A percentile compares a stretch with the other conserved stretches of the same genome.
Evolutionary conservation across 2,329 filamentous ascomycete genomes (phyloP).

Genomic region (Aspergillus hortae): DNA sequence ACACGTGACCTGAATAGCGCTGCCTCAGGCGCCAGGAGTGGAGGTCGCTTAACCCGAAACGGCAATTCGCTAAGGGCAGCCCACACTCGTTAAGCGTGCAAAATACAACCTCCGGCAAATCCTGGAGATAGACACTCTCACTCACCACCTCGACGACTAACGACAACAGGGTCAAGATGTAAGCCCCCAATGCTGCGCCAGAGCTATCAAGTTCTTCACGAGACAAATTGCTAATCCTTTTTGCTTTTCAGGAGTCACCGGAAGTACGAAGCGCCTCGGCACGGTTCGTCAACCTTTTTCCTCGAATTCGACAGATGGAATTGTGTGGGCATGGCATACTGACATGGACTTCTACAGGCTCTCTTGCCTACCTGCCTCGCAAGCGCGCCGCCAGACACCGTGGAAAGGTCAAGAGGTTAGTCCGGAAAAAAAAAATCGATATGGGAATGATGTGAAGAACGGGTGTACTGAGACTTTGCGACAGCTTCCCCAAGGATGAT

Average conservation of each 20-base stretch:
- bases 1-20: background rate
- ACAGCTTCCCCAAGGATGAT: constrained; percentile 99
- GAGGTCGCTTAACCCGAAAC: constrained; percentile 14
- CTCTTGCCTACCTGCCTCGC: constrained; percentile 79
- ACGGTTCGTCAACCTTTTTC: constrained; percentile 74
- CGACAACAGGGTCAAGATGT: constrained; percentile 49
- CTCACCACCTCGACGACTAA: constrained; percentile 45
- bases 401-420: constrained; percentile 98
- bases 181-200: constrained; percentile 25
- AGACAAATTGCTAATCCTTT: constrained; percentile 26
- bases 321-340: constrained; percentile 28
- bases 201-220: background rate
- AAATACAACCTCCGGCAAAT: constrained; percentile 35
- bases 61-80: constrained; percentile 39
- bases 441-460: constrained; percentile 1
- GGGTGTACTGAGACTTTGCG: constrained; percentile 28
- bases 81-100: constrained; percentile 41
- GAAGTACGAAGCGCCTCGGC: constrained; percentile 84
- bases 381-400: constrained; percentile 94
- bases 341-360: constrained; percentile 45
- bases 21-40: constrained; percentile 12
- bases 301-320: constrained; percentile 25
- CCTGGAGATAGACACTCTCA: constrained; percentile 38
- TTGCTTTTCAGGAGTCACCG: constrained; percentile 51
- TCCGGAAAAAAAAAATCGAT: constrained; percentile 14